Base-by-base conservation (phyloP, 805 yeast species). In the Wickerhamiella brachini region DNA sequence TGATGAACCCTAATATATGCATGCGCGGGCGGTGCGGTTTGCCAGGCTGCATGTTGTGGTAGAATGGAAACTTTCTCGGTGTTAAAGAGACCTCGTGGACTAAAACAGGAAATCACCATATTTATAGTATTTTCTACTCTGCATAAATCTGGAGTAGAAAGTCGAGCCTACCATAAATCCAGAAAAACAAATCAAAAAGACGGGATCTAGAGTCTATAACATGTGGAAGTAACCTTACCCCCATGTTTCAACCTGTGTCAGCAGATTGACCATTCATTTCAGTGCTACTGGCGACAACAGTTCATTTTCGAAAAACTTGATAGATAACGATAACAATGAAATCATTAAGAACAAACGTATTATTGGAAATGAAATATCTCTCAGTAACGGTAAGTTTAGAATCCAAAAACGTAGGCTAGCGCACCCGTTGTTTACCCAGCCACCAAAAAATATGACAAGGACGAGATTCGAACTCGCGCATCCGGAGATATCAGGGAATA, bases 391-490 rank as follows among this genome's bases (percentile, higher is more conserved):
- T n/a, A n/a, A n/a, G n/a, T n/a, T n/a, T n/a, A n/a, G n/a, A n/a
- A n/a, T n/a, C n/a, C n/a, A n/a, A n/a, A n/a, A n/a, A n/a, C n/a
- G n/a, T n/a, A n/a, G n/a, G n/a, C n/a, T n/a, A n/a, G n/a, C n/a
- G n/a, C n/a, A n/a, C n/a, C n/a, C n/a, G n/a, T n/a, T n/a, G n/a
- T n/a, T n/a, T n/a, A n/a, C 31, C 6, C 31, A 26, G 31, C 10
- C 31, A 6, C 31, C 31, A 9, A 29, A 7, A 29, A 12, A 7
- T 15, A 38, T 65, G 68, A 64, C 65, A 62, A 66, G 63, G 63
- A 61, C 65, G 68, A 65, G 68, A 64, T 65, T 65, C 68, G 68
- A 65, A 65, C 68, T 65, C 68, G 65, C 66, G 68, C 62, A 65
- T 65, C 68, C 65, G 64, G 54, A 64, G 68, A 65, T 65, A 65